Conservation (phyloP, 148 eudicot species). For the Rhododendron ferrugineum region DNA sequence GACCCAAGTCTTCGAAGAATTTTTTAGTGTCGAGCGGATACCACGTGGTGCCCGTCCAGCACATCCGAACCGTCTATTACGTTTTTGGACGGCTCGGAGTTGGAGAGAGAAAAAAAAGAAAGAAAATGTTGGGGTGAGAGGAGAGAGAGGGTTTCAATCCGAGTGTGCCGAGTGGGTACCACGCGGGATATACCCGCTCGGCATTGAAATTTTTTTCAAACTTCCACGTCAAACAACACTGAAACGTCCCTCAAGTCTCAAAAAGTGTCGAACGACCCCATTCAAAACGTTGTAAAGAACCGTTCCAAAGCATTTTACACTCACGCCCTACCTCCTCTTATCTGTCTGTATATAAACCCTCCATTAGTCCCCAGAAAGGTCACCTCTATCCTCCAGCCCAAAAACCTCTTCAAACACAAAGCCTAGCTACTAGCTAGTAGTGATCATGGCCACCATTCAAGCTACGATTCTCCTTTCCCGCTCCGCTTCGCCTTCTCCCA, state of each 20-base stretch:
- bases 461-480: background rate
- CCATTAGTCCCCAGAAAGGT: background rate
- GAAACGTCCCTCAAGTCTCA: background rate
- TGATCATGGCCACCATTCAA: constrained; percentile 1
- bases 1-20: background rate
- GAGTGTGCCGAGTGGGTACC: fast-evolving
- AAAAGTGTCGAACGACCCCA: too few relatives aligned
- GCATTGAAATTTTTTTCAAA: too few relatives aligned
- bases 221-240: background rate
- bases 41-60: too few relatives aligned
- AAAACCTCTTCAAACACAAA: background rate
- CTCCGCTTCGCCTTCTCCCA: background rate
- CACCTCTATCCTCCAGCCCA: background rate
- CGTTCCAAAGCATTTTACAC: background rate
- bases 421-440: background rate
- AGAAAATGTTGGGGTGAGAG: too few relatives aligned
- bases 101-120: too few relatives aligned
- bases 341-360: background rate
- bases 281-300: too few relatives aligned
- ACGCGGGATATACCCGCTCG: too few relatives aligned
- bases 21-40: too few relatives aligned
- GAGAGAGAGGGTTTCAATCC: too few relatives aligned
- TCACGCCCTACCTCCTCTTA: background rate
- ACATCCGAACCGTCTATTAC: too few relatives aligned
- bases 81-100: too few relatives aligned